Evolutionary conservation across 2,329 filamentous ascomycete species (phyloP).

Genomic region (Neofusicoccum laricinum): DNA sequence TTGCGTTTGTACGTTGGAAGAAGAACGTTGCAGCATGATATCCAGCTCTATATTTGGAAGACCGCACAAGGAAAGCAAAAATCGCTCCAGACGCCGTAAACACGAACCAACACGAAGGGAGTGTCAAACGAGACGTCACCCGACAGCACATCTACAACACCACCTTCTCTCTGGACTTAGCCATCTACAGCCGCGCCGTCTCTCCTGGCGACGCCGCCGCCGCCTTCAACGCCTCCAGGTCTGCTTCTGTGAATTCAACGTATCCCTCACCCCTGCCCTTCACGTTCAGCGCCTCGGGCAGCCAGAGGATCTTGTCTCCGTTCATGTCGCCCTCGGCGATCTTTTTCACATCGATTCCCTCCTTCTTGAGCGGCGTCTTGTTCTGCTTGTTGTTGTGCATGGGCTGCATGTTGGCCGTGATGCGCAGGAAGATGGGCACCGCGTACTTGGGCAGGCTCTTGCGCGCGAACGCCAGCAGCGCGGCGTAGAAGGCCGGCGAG

Average conservation of each 20-base stretch:
- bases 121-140: too few species aligned
- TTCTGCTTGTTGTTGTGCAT: conserved; percentile 81
- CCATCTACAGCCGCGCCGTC: not conserved
- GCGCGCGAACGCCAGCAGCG: conserved; percentile 44
- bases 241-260: conserved; percentile 4
- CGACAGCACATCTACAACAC: not conserved
- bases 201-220: not conserved
- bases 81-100: not conserved
- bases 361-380: conserved; percentile 66
- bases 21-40: not conserved
- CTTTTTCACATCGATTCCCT: conserved; percentile 61
- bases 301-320: conserved; percentile 28
- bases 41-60: not conserved
- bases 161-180: not conserved
- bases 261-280: not conserved
- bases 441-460: conserved; percentile 68
- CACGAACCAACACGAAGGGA: not conserved
- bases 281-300: conserved; percentile 26
- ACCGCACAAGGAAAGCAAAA: not conserved
- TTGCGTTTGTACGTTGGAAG: not conserved
- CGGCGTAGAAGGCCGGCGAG: not conserved
- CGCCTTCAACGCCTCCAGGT: not conserved
- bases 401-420: conserved; percentile 57
- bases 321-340: conserved; percentile 41
- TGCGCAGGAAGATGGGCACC: conserved; percentile 69